Evolutionary conservation across 2,329 filamentous ascomycete species (phyloP).

Genomic region (Aureobasidium leucospermi): DNA sequence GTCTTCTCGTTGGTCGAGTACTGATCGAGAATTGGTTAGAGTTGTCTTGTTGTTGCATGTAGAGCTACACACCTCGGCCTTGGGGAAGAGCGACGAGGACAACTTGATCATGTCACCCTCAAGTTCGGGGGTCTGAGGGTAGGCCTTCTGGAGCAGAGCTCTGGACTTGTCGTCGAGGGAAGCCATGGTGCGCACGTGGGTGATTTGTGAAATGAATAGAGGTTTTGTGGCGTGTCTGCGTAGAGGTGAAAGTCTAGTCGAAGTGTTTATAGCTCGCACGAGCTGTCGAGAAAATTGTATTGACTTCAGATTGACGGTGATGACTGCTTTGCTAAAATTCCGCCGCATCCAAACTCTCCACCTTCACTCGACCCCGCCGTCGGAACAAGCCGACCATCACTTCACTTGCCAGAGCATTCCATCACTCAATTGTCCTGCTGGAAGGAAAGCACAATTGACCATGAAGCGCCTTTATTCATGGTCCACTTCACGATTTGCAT

Average conservation of each 20-base stretch:
- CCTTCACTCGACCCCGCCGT: conserved; percentile 1
- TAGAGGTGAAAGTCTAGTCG: neutral
- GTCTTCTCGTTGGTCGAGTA: conserved; percentile 75
- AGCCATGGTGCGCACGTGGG: conserved; percentile 23
- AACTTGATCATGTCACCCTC: conserved; percentile 28
- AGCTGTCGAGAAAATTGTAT: conserved; percentile 19
- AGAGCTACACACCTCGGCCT: conserved; percentile 22
- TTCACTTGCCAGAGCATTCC: neutral
- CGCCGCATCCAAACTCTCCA: neutral
- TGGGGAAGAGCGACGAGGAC: conserved; percentile 27
- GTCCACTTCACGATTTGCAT: too few relatives aligned
- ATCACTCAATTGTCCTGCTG: neutral
- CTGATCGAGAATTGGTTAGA: conserved; percentile 29
- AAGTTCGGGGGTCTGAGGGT: conserved; percentile 25
- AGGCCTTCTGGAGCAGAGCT: conserved; percentile 26
- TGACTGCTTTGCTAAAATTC: conserved; percentile 6
- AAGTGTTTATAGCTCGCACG: conserved; percentile 17
- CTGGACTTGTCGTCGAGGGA: conserved; percentile 27
- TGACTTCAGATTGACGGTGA: conserved; percentile 22
- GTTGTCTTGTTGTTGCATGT: conserved; percentile 25
- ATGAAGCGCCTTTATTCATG: too few relatives aligned
- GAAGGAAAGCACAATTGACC: too few relatives aligned
- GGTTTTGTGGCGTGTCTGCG: neutral
- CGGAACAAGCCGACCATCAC: neutral
- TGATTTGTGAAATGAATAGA: neutral